These are phyloP conservation scores for Puccinellia tenuiflora DNA, from an alignment of 176 grass and related monocot genomes.

Conservation along the genomic window DNA sequence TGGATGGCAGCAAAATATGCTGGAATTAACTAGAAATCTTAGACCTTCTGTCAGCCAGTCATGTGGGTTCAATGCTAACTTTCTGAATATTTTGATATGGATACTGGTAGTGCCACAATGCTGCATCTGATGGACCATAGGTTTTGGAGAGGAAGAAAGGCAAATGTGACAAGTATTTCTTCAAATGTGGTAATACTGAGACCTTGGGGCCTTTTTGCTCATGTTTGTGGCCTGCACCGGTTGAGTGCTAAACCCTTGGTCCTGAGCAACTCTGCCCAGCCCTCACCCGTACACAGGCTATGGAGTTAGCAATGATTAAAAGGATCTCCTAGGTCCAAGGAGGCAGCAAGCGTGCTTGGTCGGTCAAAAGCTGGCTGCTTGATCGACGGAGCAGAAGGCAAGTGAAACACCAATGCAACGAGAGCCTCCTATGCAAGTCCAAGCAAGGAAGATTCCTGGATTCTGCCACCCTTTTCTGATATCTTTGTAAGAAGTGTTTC, in stretches of 20 bases:
- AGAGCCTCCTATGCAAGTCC: background rate
- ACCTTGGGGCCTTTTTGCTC: background rate
- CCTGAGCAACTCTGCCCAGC: background rate
- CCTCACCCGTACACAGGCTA: background rate
- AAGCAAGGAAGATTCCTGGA: constrained; percentile 22
- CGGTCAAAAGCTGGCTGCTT: constrained; percentile 25
- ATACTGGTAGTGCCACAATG: constrained; percentile 7
- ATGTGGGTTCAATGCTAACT: constrained; percentile 13
- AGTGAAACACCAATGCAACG: background rate
- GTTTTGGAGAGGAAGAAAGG: constrained; percentile 16
- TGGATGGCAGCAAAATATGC: constrained; percentile 38
- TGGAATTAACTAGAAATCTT: constrained; percentile 30
- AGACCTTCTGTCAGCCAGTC: constrained; percentile 19
- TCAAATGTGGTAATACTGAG: constrained; percentile 10
- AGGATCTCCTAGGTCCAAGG: constrained; percentile 30
- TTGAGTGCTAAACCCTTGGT: constrained; percentile 30
- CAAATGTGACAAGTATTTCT: constrained; percentile 30
- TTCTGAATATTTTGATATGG: too few species aligned
- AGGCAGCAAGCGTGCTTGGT: constrained; percentile 26
- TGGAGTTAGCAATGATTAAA: constrained; percentile 25
- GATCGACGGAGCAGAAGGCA: constrained; percentile 26
- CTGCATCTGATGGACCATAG: constrained; percentile 21
- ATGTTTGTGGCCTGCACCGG: constrained; percentile 2
- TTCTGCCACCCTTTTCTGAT: constrained; percentile 15
- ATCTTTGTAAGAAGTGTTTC: background rate